phyloP scores from a whole-genome alignment of 345 rosid genomes.

The Arabis alpina region DNA sequence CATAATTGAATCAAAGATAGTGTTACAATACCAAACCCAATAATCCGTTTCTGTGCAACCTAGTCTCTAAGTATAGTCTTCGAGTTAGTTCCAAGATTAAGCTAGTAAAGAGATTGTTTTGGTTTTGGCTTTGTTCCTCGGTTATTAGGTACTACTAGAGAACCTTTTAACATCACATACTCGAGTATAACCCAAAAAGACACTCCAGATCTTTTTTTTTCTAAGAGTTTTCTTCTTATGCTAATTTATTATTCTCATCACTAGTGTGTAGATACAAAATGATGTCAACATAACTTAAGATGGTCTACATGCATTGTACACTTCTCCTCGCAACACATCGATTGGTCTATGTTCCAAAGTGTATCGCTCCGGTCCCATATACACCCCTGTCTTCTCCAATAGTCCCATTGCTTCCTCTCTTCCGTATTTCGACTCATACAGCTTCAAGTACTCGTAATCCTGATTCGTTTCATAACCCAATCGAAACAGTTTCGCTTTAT shows the following conservation, averaged over 20 bases:
- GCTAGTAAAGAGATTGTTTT: too few relatives aligned
- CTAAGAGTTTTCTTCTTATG: too few relatives aligned
- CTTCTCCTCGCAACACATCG: constrained; percentile 88
- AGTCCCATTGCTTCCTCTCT: constrained; percentile 75
- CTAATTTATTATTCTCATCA: neutral
- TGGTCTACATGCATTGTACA: constrained; percentile 66
- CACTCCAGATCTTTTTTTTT: too few relatives aligned
- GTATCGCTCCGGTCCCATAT: constrained; percentile 90
- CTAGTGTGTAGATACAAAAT: constrained; percentile 12
- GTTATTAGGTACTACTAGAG: too few relatives aligned
- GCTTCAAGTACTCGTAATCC: constrained; percentile 89
- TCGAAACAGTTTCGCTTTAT: neutral
- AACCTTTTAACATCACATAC: too few relatives aligned
- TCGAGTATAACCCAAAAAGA: too few relatives aligned
- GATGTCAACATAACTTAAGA: constrained; percentile 21
- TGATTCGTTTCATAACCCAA: constrained; percentile 32
- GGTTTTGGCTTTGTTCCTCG: too few relatives aligned
- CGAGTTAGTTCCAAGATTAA: too few relatives aligned
- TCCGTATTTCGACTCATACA: constrained; percentile 73
- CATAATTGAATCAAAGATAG: constrained; percentile 1
- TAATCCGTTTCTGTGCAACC: too few relatives aligned
- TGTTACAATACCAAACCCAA: constrained; percentile 4
- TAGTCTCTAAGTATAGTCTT: too few relatives aligned
- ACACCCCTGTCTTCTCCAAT: constrained; percentile 84
- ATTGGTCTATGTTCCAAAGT: constrained; percentile 83